Base-by-base conservation (phyloP, 495 filamentous ascomycete species). In the Chaetomium cochliodes region DNA sequence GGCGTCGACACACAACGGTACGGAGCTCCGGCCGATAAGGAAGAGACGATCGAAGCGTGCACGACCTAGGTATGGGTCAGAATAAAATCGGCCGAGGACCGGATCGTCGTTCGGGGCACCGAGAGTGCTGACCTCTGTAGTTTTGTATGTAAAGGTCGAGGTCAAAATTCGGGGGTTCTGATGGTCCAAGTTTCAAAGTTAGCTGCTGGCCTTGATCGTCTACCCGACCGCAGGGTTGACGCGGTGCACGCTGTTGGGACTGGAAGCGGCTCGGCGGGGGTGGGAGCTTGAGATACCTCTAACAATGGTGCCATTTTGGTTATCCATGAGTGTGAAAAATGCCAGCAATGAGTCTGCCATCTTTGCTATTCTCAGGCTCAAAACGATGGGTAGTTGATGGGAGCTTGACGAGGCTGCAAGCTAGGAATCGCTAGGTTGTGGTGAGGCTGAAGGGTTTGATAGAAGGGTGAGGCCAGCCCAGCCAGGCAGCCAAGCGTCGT, bases 61-160 rank as follows among this genome's bases (percentile, higher is more conserved):
- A 33, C 86, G 83, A 56, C 90, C 90, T 89, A 13, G 20, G 11
- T 11, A 52, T 2, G 63, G 39, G 47, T 59, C 28, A 57, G 57
- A 53, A 18, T 15, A 18, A 18, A 25, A 6, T 8, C 44, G 9
- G n/a, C 23, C 9, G 18, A 15, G 8, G n/a, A n/a, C 30, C 26
- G 58, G 15, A 15, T 39, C 13, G 18, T 39, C 13, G 18, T 7
- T 13, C 42, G 13, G 26, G 23, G 39, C 4, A 41, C n/a, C 49
- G 49, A 20, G 20, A 28, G 30, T 47, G 66, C 76, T 53, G 76
- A 94, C 93, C 93, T 73, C 81, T 85, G 74, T 98, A 98, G 69
- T 97, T 96, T 39, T 89, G 82, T 47, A 97, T 91, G 74, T 97
- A 97, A 26, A 89, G 86, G 41, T 97, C 94, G 6, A 98, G 85